These are phyloP conservation scores for Apiotrichum siamense DNA, from an alignment of 1,284 basidiomycete genomes.

Conservation along the genomic window DNA sequence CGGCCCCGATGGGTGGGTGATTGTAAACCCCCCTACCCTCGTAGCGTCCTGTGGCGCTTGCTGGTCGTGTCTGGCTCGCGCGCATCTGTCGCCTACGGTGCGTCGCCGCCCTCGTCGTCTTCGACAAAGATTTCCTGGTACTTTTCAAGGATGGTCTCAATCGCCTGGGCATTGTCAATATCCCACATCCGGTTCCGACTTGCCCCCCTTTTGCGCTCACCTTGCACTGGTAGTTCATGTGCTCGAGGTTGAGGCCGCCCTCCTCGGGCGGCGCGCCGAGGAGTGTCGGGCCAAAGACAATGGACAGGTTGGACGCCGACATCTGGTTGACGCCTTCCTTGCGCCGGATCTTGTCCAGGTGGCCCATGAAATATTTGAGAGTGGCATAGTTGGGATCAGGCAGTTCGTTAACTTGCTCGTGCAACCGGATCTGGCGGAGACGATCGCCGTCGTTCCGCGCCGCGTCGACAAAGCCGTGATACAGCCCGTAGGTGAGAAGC, in stretches of 20 bases:
- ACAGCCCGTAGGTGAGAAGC: conserved; percentile 73
- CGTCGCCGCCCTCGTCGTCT: conserved; percentile 47
- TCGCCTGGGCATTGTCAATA: conserved; percentile 53
- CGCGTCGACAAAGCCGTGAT: conserved; percentile 89
- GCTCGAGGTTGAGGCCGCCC: conserved; percentile 52
- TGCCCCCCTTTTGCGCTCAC: conserved; percentile 39
- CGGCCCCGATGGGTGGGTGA: too few relatives aligned
- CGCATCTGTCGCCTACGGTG: conserved; percentile 5
- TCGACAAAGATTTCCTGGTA: conserved; percentile 81
- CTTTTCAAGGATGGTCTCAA: conserved; percentile 79
- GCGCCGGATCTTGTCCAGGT: conserved; percentile 77
- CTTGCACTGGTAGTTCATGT: conserved; percentile 62
- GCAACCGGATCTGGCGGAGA: conserved; percentile 85
- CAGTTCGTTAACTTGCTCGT: conserved; percentile 94
- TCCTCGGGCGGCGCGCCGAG: conserved; percentile 59
- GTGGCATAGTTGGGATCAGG: conserved; percentile 98
- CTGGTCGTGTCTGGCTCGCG: too few relatives aligned
- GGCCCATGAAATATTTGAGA: conserved; percentile 90
- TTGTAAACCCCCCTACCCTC: too few relatives aligned
- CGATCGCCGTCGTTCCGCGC: conserved; percentile 92
- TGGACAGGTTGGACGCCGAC: conserved; percentile 87
- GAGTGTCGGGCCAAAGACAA: conserved; percentile 95
- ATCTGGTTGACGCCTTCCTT: conserved; percentile 79
- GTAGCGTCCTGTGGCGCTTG: too few relatives aligned
- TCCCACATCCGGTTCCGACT: background rate